Evolutionary conservation across 2,329 filamentous ascomycete species (phyloP), one percentile per base, ranked within the genome.

Genomic region (Diaporthe batatas): DNA sequence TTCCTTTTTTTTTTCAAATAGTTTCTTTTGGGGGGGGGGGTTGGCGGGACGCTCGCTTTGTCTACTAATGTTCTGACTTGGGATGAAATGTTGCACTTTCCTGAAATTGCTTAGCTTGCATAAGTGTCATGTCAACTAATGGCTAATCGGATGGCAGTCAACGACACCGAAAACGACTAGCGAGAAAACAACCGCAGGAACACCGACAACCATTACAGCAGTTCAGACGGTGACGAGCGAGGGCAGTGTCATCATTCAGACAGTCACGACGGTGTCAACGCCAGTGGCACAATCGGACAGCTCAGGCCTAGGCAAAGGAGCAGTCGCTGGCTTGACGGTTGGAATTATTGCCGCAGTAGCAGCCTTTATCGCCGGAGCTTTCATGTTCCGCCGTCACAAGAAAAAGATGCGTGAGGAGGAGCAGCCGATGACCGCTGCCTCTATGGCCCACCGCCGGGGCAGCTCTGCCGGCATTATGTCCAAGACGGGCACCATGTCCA

Each of bases 221-320:
- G 77, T 89, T 2, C 82, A 86, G 77, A 91, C 90, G 0, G 84
- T 91, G 12, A 91, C 89, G 0, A 83, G 84, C 8, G 86, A 84
- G 12, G 89, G 89, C 23, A 85, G 81, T 6, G 81, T 90, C 54
- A 51, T 74, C 5, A 73, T 68, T 29, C 85, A 84, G 72, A 91
- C 89, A 1, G 85, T 91, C 3, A 90, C 87, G 1, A 83, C 88
- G 21, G 83, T 83, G 8, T 87, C 88, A 0, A 85, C 85, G 0
- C 75, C 76, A 0, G 18, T 70, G 64, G 14, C 69, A 14, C 57
- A 44, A n/a, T 73, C 77, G 8, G 29, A 11, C 36, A 77, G 77
- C 59, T 76, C 73, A 65, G 79, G 81, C 5, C 80, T 89, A 0
- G 80, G 81, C 42, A 85, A 84, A 0, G 88, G 88, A 2, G 82